Conservation (phyloP, 176 grass and related monocot species). For the Oryza australiensis region DNA sequence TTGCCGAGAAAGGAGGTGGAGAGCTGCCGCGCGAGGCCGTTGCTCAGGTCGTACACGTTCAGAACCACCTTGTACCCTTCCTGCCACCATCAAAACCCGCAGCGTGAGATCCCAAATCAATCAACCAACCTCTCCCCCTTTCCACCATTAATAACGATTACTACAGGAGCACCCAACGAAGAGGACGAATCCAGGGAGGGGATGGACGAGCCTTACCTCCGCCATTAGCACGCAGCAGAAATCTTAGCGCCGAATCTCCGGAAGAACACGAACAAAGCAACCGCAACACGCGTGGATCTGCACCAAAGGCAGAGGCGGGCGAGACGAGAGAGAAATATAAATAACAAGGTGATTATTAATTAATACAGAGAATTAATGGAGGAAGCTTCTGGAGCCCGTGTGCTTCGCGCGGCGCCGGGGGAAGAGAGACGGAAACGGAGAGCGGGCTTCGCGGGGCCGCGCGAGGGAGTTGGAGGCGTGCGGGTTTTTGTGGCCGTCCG, state of each 20-base stretch:
- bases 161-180: not conserved
- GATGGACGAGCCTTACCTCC: slow-evolving; percentile 28
- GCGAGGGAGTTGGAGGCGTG: not conserved
- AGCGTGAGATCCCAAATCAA: slow-evolving; percentile 12
- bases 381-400: slow-evolving; percentile 54
- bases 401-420: too few relatives aligned
- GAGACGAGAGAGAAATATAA: not conserved
- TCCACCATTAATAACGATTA: not conserved
- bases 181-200: not conserved
- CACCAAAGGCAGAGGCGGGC: not conserved
- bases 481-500: slow-evolving; percentile 4
- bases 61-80: slow-evolving; percentile 78
- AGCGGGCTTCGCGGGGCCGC: too few relatives aligned
- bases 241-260: not conserved
- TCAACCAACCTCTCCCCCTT: not conserved
- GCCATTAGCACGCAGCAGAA: slow-evolving; percentile 32
- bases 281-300: slow-evolving; percentile 34
- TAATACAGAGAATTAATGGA: not conserved
- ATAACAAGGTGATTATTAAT: not conserved
- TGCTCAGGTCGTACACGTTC: slow-evolving; percentile 93
- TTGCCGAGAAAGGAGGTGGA: slow-evolving; percentile 85
- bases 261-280: too few relatives aligned
- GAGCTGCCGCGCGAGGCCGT: slow-evolving; percentile 81
- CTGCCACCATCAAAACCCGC: slow-evolving; percentile 43
- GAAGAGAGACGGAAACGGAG: not conserved